These are phyloP conservation scores for Alternaria gaisen DNA, from an alignment of 2,329 filamentous ascomycete species.

Conservation along the genomic window DNA sequence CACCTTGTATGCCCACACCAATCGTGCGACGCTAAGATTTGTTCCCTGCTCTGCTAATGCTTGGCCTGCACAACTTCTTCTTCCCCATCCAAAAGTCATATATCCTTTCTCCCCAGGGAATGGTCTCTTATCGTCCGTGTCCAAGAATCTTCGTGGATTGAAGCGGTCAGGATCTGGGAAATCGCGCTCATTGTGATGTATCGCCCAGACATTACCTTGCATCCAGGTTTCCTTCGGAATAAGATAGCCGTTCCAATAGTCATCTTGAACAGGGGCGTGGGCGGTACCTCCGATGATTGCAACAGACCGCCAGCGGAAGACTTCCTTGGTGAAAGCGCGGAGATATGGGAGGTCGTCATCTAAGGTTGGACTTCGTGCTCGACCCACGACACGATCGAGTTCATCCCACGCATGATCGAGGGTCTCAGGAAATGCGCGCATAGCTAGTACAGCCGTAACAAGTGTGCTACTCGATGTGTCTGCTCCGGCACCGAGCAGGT, in stretches of 20 bases:
- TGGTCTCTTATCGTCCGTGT: conserved; percentile 33
- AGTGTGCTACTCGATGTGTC: conserved; percentile 46
- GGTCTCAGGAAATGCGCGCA: conserved; percentile 44
- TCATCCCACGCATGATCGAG: conserved; percentile 42
- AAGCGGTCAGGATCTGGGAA: conserved; percentile 8
- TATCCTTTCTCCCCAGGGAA: conserved; percentile 58
- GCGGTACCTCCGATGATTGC: conserved; percentile 49
- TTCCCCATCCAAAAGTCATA: conserved; percentile 64
- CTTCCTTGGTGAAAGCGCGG: conserved; percentile 46
- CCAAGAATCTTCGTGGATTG: conserved; percentile 16
- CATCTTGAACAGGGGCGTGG: conserved; percentile 45
- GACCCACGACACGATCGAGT: conserved; percentile 44
- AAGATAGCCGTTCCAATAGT: conserved; percentile 48
- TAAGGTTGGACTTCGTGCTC: conserved; percentile 40
- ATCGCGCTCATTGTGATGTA: conserved; percentile 51
- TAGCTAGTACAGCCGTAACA: conserved; percentile 44
- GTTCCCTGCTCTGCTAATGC: conserved; percentile 68
- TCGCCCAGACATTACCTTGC: conserved; percentile 53
- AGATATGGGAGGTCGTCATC: conserved; percentile 52
- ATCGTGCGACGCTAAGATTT: conserved; percentile 64
- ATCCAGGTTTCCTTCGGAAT: conserved; percentile 53
- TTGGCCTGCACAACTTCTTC: conserved; percentile 66
- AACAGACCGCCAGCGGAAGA: conserved; percentile 45
- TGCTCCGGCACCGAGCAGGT: conserved; percentile 44
- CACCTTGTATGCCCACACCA: conserved; percentile 67